Base-by-base conservation (phyloP, 2,329 filamentous ascomycete species). In the Akanthomyces lecanii region DNA sequence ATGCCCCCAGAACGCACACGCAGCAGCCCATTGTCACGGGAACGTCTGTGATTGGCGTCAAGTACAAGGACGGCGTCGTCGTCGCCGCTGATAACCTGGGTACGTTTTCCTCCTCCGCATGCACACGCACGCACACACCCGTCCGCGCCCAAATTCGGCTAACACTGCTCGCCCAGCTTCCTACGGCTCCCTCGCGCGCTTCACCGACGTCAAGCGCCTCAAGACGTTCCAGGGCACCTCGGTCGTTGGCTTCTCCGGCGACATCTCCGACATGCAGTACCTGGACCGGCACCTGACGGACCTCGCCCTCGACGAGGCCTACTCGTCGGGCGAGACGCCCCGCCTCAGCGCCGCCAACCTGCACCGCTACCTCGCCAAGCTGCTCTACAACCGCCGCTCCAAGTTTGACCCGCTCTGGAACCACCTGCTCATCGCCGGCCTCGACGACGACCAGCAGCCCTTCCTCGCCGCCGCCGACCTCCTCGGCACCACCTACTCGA, bases 351-450 rank as follows among this genome's bases (percentile, higher is more conserved):
- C 95, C 63, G 90, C 91, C 76, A 97, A 97, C 79, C 86, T 99
- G 68, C 94, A 98, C 84, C 96, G 90, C 76, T 99, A 98, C 79
- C 87, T 99, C 64, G 85, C 91, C 72, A 97, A 98, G 82, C 89
- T 98, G 68, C 87, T 99, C 77, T 99, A 99, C 85, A 89, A 89
- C 79, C 91, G 95, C 69, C 92, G 95, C 72, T 92, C 89, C 73
- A 91, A 97, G 74, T 96, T 99, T 83, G 91, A 99, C 80, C 95
- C 95, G 12, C 85, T 99, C 66, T 99, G 95, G 95, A 99, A 98
- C 80, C 89, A 93, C 74, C 81, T 99, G 65, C 85, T 99, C 51
- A 91, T 99, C 59, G 94, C 90, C 58, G 95, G 95, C 30, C 83
- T 98, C 69, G 91, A 96, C 76, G 88, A 88, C 68, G 82, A 88